Evolutionary conservation across 805 yeast genomes (phyloP), one percentile per base, ranked within the genome.

Genomic region (Candida berthetii): DNA sequence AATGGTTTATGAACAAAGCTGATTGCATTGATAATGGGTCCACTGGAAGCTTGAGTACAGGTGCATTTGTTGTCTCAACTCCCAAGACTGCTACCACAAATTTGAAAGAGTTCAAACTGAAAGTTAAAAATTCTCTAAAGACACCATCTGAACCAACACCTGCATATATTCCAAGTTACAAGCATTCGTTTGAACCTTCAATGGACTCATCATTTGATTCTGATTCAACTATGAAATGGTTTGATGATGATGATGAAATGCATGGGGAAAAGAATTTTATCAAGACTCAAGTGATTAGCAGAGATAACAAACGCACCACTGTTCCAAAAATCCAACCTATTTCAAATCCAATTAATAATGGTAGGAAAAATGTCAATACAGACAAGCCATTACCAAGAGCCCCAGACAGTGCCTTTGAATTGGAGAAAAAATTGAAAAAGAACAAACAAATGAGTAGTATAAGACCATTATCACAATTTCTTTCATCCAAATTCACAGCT

Each of bases 301-400:
- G 16, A 22, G 5, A 22, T 8, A 22, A 22, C 8, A 22, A 22
- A 22, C 24, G 24, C 24, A 22, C 24, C 6, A 13, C 28, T 4
- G 47, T 48, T 5, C 53, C 55, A 20, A 42, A 48, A 38, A 25
- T 54, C 9, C 45, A 50, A 19, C 45, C 48, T 8, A 44, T 48
- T 7, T 24, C 28, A 7, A 31, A 42, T 3, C 10, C 29, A 9
- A 43, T 35, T 18, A 39, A 42, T 35, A 44, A 34, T 29, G 32
- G 16, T 4, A 25, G n/a, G 29, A 32, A 18, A 25, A 16, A 14
- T 8, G 22, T 11, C 14, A 10, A 27, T 19, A n/a, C 13, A 14
- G 35, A 44, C n/a, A 53, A 52, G 36, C 55, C 57, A 32, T 33
- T 55, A n/a, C 58, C 60, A 11, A 25, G 27, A 4, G 45, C 42